Evolutionary conservation across 805 yeast genomes (phyloP), one percentile per base, ranked within the genome.

Genomic region (Zygosaccharomyces bailii): DNA sequence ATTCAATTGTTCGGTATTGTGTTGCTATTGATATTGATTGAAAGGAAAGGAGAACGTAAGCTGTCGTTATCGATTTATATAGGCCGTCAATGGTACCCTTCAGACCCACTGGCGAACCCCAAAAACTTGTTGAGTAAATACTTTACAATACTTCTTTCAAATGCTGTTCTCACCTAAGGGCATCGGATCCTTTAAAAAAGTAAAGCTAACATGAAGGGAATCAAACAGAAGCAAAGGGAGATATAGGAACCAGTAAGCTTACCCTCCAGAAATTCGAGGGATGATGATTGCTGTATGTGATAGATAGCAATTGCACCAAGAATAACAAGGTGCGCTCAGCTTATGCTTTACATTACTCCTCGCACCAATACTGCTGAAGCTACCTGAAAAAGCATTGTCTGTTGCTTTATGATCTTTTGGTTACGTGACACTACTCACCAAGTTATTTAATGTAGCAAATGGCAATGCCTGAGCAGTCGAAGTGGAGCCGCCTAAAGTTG

Each of bases 21-120:
- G 27, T 9, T 6, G 3, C 27, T 24, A 6, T 2, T n/a, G 7
- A 5, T 5, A 6, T 10, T 4, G 27, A 9, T 10, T 4, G 4
- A n/a, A n/a, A n/a, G n/a, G n/a, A n/a, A n/a, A n/a, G n/a, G 45
- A 29, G 39, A 42, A 14, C 40, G 17, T 48, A 48, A 44, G 10
- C 11, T 29, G 14, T 2, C 7, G 16, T 25, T 27, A 3, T n/a
- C 10, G 14, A 3, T n/a, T 27, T 27, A 27, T 27, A 27, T 27
- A 27, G 2, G 31, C 13, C 4, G 10, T n/a, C 31, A 11, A 10
- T 10, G 16, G 31, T 27, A 27, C 31, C 31, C 31, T 16, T 27
- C 5, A 7, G 13, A 27, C 13, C 14, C 14, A 27, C 16, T n/a
- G 13, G 6, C 16, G 14, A 7, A 7, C 16, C 4, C 13, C 13